Conservation (phyloP, 164 flowering plant genomes). For the Tetracentron sinense region DNA sequence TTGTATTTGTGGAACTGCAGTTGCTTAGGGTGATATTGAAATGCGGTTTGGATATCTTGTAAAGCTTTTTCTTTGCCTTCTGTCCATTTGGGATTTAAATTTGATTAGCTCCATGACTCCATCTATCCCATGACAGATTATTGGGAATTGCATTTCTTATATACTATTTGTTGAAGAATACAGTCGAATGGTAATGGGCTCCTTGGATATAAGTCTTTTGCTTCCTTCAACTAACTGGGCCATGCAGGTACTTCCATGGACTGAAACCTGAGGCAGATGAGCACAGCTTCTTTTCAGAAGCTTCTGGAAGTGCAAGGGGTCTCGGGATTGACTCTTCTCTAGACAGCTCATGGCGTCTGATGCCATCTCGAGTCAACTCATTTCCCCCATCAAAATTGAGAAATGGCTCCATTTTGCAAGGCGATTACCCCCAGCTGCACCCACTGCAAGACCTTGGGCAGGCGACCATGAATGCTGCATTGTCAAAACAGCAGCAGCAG, state of each 20-base stretch:
- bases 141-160: no score
- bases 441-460: conserved; percentile 30
- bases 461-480: conserved; percentile 19
- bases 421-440: conserved; percentile 41
- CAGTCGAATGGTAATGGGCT: no score
- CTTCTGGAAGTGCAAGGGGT: conserved; percentile 54
- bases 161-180: no score
- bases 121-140: no score
- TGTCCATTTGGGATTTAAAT: no score
- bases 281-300: conserved; percentile 63
- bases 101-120: no score
- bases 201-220: no score
- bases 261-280: conserved; percentile 49
- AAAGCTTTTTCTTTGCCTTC: no score
- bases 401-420: conserved; percentile 41
- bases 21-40: no score
- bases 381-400: conserved; percentile 44
- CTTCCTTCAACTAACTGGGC: neutral
- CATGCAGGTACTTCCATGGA: conserved; percentile 60
- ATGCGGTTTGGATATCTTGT: no score
- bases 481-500: conserved; percentile 35
- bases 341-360: conserved; percentile 56
- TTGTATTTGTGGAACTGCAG: no score
- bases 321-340: conserved; percentile 45
- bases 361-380: conserved; percentile 51